Base-by-base conservation (phyloP, 176 grass and related monocot species). In the Metroxylon sagu region DNA sequence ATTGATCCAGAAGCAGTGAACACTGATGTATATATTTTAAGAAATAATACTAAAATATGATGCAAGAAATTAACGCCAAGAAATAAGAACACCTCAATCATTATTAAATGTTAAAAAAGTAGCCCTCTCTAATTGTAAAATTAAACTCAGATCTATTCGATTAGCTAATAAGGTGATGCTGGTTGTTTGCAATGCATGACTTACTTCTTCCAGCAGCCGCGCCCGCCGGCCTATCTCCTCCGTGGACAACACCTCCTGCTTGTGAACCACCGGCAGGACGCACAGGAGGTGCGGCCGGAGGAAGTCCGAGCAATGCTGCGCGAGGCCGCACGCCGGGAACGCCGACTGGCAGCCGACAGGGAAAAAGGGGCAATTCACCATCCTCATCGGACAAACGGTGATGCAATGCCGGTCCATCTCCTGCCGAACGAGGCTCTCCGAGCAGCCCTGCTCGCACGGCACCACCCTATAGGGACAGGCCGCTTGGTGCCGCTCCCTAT, bases 341-440 rank as follows among this genome's bases (percentile, higher is more conserved):
- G 86, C 82, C 0, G 77, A 90, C 26, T 90, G 86, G 25, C 91
- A 96, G 0, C 83, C 83, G 0, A 82, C 50, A 25, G 70, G 72
- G 54, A 72, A 76, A 29, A 96, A 96, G 27, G 83, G 83, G 68
- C 91, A 96, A 16, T 90, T 96, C 60, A 90, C 80, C 57, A 85
- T 65, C 80, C 81, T 89, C 91, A 87, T 85, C 16, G 80, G 52
- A 71, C 91, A 96, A 16, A 87, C 80, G 3, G 86, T 96, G 29
- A 96, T 84, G 6, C 91, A 96, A 16, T 96, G 91, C 7, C 83
- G 73, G 28, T 96, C 91, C 91, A 90, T 96, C 29, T 96, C 91
- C 28, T 71, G 66, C 57, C 91, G 84, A 29, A 87, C 25, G 25
- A 96, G 72, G 19, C 51, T 66, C 72, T 82, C 73, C 19, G 71